phyloP scores from a whole-genome alignment of 495 filamentous ascomycete genomes.

The Hamigera avellanea region DNA sequence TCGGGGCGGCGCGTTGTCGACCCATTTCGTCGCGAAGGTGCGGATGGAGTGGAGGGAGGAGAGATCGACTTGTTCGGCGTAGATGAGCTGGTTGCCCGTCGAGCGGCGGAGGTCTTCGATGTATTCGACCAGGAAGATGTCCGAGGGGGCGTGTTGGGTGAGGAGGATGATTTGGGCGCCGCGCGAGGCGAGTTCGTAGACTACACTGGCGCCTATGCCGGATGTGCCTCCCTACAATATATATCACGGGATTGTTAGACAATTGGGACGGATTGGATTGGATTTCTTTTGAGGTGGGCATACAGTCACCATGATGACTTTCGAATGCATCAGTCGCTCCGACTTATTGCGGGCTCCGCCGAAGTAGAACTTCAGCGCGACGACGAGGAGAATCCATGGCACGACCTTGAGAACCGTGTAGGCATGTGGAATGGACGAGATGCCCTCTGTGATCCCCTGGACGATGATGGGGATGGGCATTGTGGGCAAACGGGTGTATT shows the following conservation, averaged over 20 bases:
- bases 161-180: slow-evolving; percentile 90
- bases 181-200: slow-evolving; percentile 60
- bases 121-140: slow-evolving; percentile 83
- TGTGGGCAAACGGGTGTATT: not conserved
- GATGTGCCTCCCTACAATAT: slow-evolving; percentile 79
- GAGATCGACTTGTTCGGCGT: slow-evolving; percentile 89
- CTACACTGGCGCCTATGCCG: slow-evolving; percentile 73
- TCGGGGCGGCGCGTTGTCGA: slow-evolving; percentile 85
- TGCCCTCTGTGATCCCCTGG: slow-evolving; percentile 49
- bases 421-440: slow-evolving; percentile 52
- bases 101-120: slow-evolving; percentile 74
- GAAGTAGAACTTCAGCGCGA: slow-evolving; percentile 65
- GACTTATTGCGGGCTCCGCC: slow-evolving; percentile 61
- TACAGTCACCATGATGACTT: slow-evolving; percentile 87
- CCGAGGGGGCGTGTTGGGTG: slow-evolving; percentile 64
- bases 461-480: slow-evolving; percentile 78
- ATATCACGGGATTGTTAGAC: too few relatives aligned
- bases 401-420: slow-evolving; percentile 46
- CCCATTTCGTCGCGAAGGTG: slow-evolving; percentile 95
- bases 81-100: slow-evolving; percentile 83
- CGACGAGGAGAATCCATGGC: slow-evolving; percentile 47
- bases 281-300: slow-evolving; percentile 3
- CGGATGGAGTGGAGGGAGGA: slow-evolving; percentile 77
- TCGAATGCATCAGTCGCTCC: slow-evolving; percentile 82
- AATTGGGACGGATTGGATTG: slow-evolving; percentile 8